These are phyloP conservation scores for Kwoniella botswanensis DNA, from an alignment of 768 basidiomycete species.

Conservation along the genomic window DNA sequence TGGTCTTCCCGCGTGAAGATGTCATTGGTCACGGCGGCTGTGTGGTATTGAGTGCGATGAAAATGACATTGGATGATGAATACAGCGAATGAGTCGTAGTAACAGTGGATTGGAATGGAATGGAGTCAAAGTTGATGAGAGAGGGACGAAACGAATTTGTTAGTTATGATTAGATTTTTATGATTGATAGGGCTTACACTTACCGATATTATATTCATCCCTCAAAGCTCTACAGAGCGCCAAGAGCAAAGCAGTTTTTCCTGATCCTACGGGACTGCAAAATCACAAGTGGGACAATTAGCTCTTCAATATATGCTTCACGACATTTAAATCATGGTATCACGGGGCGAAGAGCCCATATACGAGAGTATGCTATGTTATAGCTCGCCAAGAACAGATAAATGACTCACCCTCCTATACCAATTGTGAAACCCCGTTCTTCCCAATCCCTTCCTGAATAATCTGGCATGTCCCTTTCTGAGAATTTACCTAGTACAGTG, in stretches of 20 bases:
- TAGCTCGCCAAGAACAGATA: neutral
- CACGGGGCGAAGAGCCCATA: neutral
- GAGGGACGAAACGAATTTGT: neutral
- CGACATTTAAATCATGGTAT: neutral
- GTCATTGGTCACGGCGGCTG: constrained; percentile 97
- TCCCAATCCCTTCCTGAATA: constrained; percentile 81
- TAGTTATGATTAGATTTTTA: neutral
- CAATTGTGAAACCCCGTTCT: constrained; percentile 93
- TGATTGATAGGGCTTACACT: constrained; percentile 35
- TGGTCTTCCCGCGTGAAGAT: constrained; percentile 99
- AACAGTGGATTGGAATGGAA: constrained; percentile 1
- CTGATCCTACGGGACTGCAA: constrained; percentile 90
- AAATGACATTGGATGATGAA: neutral
- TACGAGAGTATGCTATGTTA: neutral
- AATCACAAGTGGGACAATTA: neutral
- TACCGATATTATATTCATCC: constrained; percentile 87
- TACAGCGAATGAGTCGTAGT: neutral
- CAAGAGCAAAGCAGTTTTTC: constrained; percentile 92
- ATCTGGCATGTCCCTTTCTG: constrained; percentile 90
- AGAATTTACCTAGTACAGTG: constrained; percentile 72
- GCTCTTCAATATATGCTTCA: neutral
- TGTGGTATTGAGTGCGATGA: neutral
- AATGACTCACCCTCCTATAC: constrained; percentile 86
- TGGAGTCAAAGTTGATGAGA: neutral
- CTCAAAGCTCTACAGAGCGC: constrained; percentile 83